Percentiles rank a stretch among this genome's conserved stretches.
Evolutionary conservation across 1,139 yeast species (phyloP).

Genomic region (Taphrina deformans): DNA sequence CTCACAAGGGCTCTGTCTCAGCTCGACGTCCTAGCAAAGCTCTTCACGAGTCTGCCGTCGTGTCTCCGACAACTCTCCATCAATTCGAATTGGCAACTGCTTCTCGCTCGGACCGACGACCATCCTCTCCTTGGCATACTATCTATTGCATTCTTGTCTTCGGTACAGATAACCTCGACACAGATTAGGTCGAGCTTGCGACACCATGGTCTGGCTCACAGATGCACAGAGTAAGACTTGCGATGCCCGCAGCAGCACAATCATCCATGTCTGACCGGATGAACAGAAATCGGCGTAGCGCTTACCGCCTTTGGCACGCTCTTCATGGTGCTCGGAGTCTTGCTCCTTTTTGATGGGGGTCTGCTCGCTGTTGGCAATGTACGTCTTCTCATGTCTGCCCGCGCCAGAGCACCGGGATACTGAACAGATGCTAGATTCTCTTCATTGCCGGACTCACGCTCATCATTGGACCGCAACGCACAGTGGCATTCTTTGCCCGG

Average conservation of each 20-base stretch:
- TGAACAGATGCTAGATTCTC: conserved; percentile 46
- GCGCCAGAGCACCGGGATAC: no score
- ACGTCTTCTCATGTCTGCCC: conserved; percentile 37
- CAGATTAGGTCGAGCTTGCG: no score
- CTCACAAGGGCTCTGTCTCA: no score
- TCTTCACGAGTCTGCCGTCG: no score
- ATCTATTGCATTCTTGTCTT: no score
- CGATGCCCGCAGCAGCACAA: no score
- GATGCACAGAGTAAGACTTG: conserved; percentile 35
- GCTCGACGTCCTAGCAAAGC: no score
- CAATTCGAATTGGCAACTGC: no score
- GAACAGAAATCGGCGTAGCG: conserved; percentile 35
- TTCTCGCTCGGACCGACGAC: no score
- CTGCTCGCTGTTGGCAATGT: conserved; percentile 85
- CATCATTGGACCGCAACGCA: conserved; percentile 84
- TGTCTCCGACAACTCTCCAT: no score
- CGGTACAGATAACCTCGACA: no score
- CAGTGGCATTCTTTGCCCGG: conserved; percentile 78
- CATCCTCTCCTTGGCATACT: no score
- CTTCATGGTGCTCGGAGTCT: conserved; percentile 75
- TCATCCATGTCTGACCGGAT: conserved; percentile 46
- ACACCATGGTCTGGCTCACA: conserved; percentile 36
- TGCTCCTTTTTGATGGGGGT: conserved; percentile 86
- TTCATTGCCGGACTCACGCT: conserved; percentile 79
- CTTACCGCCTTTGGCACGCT: conserved; percentile 34